phyloP scores from a whole-genome alignment of 257 asterid species.

The Primulina tabacum region DNA sequence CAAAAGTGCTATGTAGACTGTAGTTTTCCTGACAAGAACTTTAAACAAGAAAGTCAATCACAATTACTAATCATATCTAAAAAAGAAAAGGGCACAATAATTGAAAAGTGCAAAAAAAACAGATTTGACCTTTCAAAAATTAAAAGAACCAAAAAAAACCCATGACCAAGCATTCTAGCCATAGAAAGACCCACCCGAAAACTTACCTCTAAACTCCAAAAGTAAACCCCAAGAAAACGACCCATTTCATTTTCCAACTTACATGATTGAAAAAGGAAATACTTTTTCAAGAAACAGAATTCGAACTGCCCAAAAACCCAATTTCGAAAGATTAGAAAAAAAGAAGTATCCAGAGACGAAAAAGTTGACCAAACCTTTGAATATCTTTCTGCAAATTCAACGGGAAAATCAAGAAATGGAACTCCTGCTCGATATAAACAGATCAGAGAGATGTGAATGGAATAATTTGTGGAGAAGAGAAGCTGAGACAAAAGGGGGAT shows the following conservation, averaged over 20 bases:
- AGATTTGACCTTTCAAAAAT: slow-evolving; percentile 37
- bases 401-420: slow-evolving; percentile 26
- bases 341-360: slow-evolving; percentile 23
- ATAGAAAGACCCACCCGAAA: slow-evolving; percentile 25
- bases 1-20: background rate
- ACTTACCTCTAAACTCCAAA: slow-evolving; percentile 7
- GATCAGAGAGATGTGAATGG: slow-evolving; percentile 11
- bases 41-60: slow-evolving; percentile 23
- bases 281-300: background rate
- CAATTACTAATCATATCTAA: slow-evolving; percentile 24
- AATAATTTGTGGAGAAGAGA: slow-evolving; percentile 26
- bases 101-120: slow-evolving; percentile 11
- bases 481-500: slow-evolving; percentile 28
- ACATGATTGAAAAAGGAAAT: slow-evolving; percentile 9
- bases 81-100: slow-evolving; percentile 16
- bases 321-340: background rate
- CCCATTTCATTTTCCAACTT: slow-evolving; percentile 29
- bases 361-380: slow-evolving; percentile 32
- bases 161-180: slow-evolving; percentile 38
- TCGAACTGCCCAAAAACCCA: slow-evolving; percentile 13
- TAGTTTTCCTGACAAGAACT: background rate
- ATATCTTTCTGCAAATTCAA: slow-evolving; percentile 33
- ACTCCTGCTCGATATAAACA: slow-evolving; percentile 28
- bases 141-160: slow-evolving; percentile 34
- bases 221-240: slow-evolving; percentile 45